Evolutionary conservation across 2,329 filamentous ascomycete genomes (phyloP).

Genomic region (Fusarium pseudograminearum): DNA sequence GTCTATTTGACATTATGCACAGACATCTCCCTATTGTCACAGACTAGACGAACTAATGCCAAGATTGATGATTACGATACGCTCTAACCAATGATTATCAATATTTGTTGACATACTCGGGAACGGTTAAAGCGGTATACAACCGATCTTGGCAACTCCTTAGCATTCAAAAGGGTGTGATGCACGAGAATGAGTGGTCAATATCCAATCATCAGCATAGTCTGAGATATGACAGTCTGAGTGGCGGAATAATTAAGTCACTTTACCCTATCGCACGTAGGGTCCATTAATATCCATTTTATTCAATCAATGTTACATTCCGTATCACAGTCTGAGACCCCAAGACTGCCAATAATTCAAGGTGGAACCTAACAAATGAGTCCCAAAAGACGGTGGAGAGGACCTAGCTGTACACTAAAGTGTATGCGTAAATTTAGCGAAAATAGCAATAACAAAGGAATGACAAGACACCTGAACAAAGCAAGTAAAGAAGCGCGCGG

Average conservation of each 20-base stretch:
- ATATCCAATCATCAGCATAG: not conserved
- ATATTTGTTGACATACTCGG: not conserved
- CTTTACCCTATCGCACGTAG: not conserved
- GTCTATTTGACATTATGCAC: not conserved
- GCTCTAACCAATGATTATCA: not conserved
- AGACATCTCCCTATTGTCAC: not conserved
- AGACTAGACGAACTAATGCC: slow-evolving; percentile 2
- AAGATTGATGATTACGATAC: not conserved
- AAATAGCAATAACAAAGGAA: not conserved
- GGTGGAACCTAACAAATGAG: not conserved
- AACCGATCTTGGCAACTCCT: not conserved
- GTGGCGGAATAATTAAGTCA: not conserved
- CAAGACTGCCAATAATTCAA: not conserved
- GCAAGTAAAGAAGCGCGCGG: slow-evolving; percentile 9
- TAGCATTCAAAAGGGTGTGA: not conserved
- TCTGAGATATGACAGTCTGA: not conserved
- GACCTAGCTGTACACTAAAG: not conserved
- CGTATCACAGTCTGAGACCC: not conserved
- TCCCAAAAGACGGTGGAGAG: not conserved
- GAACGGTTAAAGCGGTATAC: not conserved
- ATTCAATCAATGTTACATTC: not conserved
- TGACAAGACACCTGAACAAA: not conserved
- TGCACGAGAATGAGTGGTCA: not conserved
- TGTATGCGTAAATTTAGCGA: not conserved
- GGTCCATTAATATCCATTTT: not conserved